phyloP scores from a whole-genome alignment of 2,329 filamentous ascomycete species.

The Monosporascus sp. region DNA sequence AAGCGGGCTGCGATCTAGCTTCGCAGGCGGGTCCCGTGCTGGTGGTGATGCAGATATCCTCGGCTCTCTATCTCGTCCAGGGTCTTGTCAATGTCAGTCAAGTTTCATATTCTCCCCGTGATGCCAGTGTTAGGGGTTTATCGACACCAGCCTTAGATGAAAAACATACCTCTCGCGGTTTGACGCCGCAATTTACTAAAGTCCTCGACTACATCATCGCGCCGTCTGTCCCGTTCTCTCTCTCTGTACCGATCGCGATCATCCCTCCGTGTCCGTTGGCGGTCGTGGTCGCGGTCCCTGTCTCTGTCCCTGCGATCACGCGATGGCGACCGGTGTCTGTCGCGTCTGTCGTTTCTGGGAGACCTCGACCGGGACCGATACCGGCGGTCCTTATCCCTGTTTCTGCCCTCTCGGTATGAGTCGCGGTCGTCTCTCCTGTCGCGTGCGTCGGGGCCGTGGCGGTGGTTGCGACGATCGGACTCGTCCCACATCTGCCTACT shows the following conservation, averaged over 20 bases:
- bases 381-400: constrained; percentile 24
- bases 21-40: constrained; percentile 12
- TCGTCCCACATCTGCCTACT: constrained; percentile 60
- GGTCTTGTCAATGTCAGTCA: constrained; percentile 4
- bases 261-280: constrained; percentile 27
- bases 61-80: constrained; percentile 15
- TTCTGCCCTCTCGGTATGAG: constrained; percentile 22
- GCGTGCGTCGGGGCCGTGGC: constrained; percentile 18
- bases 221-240: constrained; percentile 9
- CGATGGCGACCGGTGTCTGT: constrained; percentile 29
- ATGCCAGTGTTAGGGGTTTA: background rate
- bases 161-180: constrained; percentile 14
- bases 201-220: constrained; percentile 17
- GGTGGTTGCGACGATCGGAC: constrained; percentile 35
- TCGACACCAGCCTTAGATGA: background rate
- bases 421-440: constrained; percentile 25
- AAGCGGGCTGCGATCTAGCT: constrained; percentile 13
- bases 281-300: constrained; percentile 34
- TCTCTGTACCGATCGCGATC: constrained; percentile 31
- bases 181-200: constrained; percentile 5
- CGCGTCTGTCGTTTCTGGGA: constrained; percentile 22
- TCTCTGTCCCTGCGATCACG: constrained; percentile 30
- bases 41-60: constrained; percentile 17
- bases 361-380: constrained; percentile 19
- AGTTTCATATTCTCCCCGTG: constrained; percentile 3